Conservation (phyloP, 2,329 filamentous ascomycete species). For the Fonsecaea nubica region DNA sequence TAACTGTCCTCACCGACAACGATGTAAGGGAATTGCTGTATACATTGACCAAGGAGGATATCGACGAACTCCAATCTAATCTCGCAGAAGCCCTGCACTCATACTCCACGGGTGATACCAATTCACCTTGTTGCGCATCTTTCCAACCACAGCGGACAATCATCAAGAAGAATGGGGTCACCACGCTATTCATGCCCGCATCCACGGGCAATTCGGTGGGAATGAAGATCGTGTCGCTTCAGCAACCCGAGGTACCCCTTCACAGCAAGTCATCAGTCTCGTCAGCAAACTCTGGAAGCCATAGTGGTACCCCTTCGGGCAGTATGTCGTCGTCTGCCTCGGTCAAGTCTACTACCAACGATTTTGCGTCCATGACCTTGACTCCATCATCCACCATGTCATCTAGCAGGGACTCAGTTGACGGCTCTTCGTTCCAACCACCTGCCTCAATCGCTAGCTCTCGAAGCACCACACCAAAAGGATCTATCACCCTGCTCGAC, state of each 20-base stretch:
- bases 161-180: constrained; percentile 66
- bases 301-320: constrained; percentile 29
- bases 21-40: constrained; percentile 64
- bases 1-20: constrained; percentile 64
- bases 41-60: constrained; percentile 62
- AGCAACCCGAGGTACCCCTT: constrained; percentile 41
- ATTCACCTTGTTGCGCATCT: constrained; percentile 63
- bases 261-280: constrained; percentile 33
- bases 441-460: constrained; percentile 44
- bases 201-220: constrained; percentile 65
- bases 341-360: constrained; percentile 46
- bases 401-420: constrained; percentile 41
- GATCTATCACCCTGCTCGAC: constrained; percentile 67
- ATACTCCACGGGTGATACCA: constrained; percentile 68
- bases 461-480: constrained; percentile 58
- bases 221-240: constrained; percentile 69
- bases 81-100: constrained; percentile 67
- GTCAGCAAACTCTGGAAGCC: constrained; percentile 35
- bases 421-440: constrained; percentile 39
- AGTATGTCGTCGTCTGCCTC: constrained; percentile 39
- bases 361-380: constrained; percentile 47
- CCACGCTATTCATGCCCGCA: constrained; percentile 72
- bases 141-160: constrained; percentile 68
- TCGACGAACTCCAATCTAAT: constrained; percentile 62
- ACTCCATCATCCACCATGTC: constrained; percentile 43